A percentile compares a stretch with the other conserved stretches of the same genome.
Evolutionary conservation across 768 basidiomycete species (phyloP).

Genomic region (Rhodotorula babjevae): DNA sequence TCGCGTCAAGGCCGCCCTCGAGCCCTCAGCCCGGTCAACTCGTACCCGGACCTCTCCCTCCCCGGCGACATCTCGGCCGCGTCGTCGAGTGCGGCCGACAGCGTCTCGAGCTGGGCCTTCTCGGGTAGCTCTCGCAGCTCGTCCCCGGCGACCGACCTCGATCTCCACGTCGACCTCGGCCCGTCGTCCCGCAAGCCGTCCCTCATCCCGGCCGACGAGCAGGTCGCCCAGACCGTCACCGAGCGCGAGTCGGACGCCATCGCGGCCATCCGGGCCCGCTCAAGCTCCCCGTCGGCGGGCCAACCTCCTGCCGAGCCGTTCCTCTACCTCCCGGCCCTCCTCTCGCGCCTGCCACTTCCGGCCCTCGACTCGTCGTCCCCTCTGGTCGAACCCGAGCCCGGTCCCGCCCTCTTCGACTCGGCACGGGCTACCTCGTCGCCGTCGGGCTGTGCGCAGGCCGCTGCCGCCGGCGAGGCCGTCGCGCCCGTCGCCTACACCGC

Average conservation of each 20-base stretch:
- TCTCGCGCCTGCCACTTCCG: slow-evolving; percentile 62
- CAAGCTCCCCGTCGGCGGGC: background rate
- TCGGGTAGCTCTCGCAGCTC: background rate
- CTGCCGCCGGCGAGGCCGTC: slow-evolving; percentile 13
- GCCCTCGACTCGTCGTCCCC: slow-evolving; percentile 40
- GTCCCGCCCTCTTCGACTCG: background rate
- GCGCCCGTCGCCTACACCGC: slow-evolving; percentile 58
- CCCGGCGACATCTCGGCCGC: background rate
- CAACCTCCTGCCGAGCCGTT: background rate
- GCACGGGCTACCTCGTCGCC: background rate
- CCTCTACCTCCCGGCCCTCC: slow-evolving; percentile 76
- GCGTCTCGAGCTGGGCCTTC: background rate
- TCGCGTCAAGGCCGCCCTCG: background rate
- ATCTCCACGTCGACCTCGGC: background rate
- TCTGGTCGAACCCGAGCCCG: slow-evolving; percentile 25
- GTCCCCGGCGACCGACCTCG: background rate
- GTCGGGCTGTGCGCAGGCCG: slow-evolving; percentile 1
- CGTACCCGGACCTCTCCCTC: background rate
- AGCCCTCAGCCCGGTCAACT: background rate
- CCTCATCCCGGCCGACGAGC: too few species aligned
- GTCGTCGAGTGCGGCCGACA: background rate
- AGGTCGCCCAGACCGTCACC: background rate
- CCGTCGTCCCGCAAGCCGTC: background rate
- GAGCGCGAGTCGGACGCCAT: background rate
- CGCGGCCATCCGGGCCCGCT: background rate